A percentile compares a stretch with the other conserved stretches of the same genome.
Conservation (phyloP, 2,329 filamentous ascomycete species). For the Colletotrichum tropicicola region DNA sequence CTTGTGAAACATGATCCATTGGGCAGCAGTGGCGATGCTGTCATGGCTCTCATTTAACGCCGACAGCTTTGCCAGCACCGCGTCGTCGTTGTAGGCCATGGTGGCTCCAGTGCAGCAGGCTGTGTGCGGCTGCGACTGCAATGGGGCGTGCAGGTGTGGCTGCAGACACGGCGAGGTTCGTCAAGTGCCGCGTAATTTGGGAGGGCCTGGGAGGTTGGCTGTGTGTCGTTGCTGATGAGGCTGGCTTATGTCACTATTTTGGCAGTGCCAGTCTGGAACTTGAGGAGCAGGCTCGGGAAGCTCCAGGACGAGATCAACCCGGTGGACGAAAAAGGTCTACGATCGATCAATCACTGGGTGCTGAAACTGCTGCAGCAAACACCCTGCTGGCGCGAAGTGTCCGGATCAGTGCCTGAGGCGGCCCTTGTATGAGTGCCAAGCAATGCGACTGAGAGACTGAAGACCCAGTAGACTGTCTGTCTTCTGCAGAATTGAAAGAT, state of each 20-base stretch:
- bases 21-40: constrained; percentile 92
- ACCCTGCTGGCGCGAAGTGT: constrained; percentile 21
- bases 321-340: constrained; percentile 16
- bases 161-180: not conserved
- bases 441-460: not conserved
- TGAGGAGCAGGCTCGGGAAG: not conserved
- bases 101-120: constrained; percentile 32
- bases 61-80: constrained; percentile 92
- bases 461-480: not conserved
- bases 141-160: not conserved
- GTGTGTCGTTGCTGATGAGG: not conserved
- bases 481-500: not conserved
- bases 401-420: constrained; percentile 16
- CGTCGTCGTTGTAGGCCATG: constrained; percentile 97
- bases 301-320: not conserved
- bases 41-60: constrained; percentile 97
- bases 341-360: constrained; percentile 21
- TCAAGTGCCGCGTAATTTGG: not conserved
- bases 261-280: not conserved
- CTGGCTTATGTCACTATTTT: constrained; percentile 12
- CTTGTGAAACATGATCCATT: constrained; percentile 99
- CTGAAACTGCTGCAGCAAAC: constrained; percentile 23
- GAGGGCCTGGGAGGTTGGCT: not conserved
- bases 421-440: constrained; percentile 1
- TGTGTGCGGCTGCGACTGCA: not conserved